phyloP scores from a whole-genome alignment of 139 green algal genomes.

The Closterium sp. region DNA sequence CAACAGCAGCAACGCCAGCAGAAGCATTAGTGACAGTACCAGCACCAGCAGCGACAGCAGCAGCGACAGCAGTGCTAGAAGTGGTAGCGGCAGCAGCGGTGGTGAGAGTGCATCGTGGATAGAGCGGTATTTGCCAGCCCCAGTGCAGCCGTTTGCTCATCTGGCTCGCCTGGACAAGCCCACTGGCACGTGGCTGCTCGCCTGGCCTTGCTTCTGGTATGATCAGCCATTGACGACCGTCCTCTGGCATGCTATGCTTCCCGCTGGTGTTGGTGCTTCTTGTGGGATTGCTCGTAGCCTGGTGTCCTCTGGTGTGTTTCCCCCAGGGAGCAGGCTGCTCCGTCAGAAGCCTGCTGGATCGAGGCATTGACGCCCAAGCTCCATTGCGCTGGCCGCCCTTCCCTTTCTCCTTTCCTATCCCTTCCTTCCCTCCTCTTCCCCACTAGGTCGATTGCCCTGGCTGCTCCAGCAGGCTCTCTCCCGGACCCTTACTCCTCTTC shows the following conservation, averaged over 20 bases:
- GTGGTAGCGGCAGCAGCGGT: not conserved
- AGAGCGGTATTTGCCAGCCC: not conserved
- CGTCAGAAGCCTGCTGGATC: conserved; percentile 95
- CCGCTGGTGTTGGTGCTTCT: too few species aligned
- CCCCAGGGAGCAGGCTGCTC: conserved; percentile 79
- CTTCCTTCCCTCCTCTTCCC: not conserved
- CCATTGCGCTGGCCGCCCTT: not conserved
- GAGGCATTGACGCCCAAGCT: conserved; percentile 45
- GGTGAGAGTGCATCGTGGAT: not conserved
- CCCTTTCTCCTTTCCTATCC: not conserved
- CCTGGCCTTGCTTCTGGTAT: conserved; percentile 87
- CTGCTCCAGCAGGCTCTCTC: not conserved
- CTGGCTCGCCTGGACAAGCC: conserved; percentile 89
- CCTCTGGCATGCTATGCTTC: too few species aligned
- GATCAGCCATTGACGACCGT: too few species aligned
- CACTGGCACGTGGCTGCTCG: conserved; percentile 85
- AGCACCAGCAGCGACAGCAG: not conserved
- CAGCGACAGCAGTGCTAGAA: not conserved
- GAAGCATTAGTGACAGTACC: not conserved
- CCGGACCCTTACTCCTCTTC: not conserved
- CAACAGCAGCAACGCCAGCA: not conserved
- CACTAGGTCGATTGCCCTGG: too few species aligned
- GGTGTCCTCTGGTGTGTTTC: too few species aligned
- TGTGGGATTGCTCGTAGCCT: too few species aligned
- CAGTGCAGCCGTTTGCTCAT: conserved; percentile 69